A percentile compares a stretch with the other conserved stretches of the same genome.
These are phyloP conservation scores for Globisporangium alternatum DNA, from an alignment of 352 stramenopile species.

Conservation along the genomic window DNA sequence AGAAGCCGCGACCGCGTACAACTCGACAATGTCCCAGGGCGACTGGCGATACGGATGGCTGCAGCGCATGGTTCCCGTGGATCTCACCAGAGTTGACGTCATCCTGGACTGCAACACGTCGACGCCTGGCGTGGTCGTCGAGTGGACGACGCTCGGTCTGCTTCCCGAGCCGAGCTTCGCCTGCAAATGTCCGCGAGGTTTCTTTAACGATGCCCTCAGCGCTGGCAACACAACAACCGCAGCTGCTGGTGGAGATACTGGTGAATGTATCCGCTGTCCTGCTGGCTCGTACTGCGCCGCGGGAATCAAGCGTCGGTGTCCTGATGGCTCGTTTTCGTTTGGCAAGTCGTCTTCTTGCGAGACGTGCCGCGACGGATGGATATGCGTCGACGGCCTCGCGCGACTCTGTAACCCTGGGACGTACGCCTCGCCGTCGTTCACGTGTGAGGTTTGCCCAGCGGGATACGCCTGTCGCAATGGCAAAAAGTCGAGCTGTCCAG, in stretches of 20 bases:
- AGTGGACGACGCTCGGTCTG: slow-evolving; percentile 53
- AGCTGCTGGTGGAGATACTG: background rate
- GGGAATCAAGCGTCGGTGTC: slow-evolving; percentile 49
- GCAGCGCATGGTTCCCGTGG: slow-evolving; percentile 29
- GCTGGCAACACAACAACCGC: background rate
- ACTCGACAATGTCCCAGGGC: slow-evolving; percentile 4
- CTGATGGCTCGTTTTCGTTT: slow-evolving; percentile 53
- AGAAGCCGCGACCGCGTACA: background rate
- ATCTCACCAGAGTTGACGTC: slow-evolving; percentile 35
- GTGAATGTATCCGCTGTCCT: slow-evolving; percentile 45
- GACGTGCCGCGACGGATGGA: slow-evolving; percentile 54
- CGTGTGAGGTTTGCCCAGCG: slow-evolving; percentile 40
- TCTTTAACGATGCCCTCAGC: slow-evolving; percentile 37
- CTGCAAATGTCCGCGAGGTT: slow-evolving; percentile 55
- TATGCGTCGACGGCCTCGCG: slow-evolving; percentile 53
- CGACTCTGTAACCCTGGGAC: slow-evolving; percentile 54
- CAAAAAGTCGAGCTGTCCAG: slow-evolving; percentile 37
- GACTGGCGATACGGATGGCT: slow-evolving; percentile 41
- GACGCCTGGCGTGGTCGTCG: slow-evolving; percentile 20
- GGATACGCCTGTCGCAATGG: slow-evolving; percentile 62
- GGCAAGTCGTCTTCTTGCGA: slow-evolving; percentile 52
- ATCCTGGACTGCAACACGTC: slow-evolving; percentile 47
- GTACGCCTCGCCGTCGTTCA: slow-evolving; percentile 34
- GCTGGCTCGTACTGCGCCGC: slow-evolving; percentile 56
- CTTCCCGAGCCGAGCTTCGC: slow-evolving; percentile 53